Base-by-base conservation (phyloP, 1,284 basidiomycete genomes). In the Somion occarium region DNA sequence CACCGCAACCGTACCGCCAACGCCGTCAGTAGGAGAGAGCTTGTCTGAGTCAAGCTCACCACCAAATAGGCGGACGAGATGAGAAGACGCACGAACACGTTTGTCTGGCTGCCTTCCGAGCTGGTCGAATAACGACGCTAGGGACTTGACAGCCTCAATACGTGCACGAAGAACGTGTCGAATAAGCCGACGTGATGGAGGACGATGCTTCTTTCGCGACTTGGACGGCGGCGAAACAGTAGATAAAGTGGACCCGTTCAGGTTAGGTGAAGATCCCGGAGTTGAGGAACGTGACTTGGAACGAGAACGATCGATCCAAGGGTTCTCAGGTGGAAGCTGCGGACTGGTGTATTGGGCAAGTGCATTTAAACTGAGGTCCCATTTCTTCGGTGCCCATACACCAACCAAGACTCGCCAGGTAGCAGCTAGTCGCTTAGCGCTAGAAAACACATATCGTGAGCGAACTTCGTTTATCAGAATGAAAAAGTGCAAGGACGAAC, bases 361-460 rank as follows among this genome's bases (percentile, higher is more conserved):
- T 5, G 84, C 83, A 20, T 75, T 59, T 18, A 83, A 61, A 2
- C 88, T 80, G 50, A 94, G 73, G 58, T 96, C 93, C 79, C 83
- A 90, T 38, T 72, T 73, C 62, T 83, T 84, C 7, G 93, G 92
- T 2, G 80, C 77, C 93, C 93, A 97, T 11, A 96, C 83, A 12
- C 93, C 94, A 56, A 95, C 80, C 12, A 97, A 76, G 15, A 95
- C 82, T 48, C 91, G 85, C 93, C 93, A 97, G 11, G 92, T 84
- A 3, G 93, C 89, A 25, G 87, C 76, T 38, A 95, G 76, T 43
- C 85, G 87, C 69, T 93, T 94, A 49, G 82, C 79, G 45, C 88
- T 90, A 56, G 53, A 50, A 49, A 51, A 57, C 51, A 51, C 48
- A 25, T 26, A 50, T 43, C n/a, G 49, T 38, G 51, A 27, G 9